phyloP scores from a whole-genome alignment of 2,329 filamentous ascomycete species.

The Chaetomium sp. region DNA sequence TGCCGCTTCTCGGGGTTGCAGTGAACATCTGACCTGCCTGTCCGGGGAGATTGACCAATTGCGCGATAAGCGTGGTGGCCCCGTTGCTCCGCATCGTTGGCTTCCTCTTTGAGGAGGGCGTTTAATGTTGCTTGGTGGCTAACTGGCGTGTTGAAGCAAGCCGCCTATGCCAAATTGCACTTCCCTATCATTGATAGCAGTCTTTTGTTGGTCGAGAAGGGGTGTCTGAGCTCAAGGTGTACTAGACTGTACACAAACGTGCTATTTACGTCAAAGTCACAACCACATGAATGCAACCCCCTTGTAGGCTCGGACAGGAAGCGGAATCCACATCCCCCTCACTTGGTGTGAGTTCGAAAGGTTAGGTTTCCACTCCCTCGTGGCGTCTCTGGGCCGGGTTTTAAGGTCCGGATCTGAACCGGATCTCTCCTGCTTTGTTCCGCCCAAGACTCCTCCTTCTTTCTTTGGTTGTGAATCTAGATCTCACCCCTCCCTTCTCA shows the following conservation, averaged over 20 bases:
- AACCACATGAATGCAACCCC: not conserved
- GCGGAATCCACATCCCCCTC: slow-evolving; percentile 7
- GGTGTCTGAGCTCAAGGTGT: not conserved
- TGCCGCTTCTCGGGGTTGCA: slow-evolving; percentile 1
- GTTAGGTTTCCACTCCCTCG: slow-evolving; percentile 14
- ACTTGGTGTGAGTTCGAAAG: not conserved
- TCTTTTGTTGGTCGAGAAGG: not conserved
- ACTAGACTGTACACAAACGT: not conserved
- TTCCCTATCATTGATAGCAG: not conserved
- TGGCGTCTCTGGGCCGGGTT: not conserved
- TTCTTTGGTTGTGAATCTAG: not conserved
- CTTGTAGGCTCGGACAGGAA: slow-evolving; percentile 1
- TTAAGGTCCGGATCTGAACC: not conserved
- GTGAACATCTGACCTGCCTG: slow-evolving; percentile 27
- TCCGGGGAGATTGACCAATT: slow-evolving; percentile 17
- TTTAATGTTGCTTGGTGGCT: not conserved
- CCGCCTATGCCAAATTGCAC: not conserved
- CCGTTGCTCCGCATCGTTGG: slow-evolving; percentile 12
- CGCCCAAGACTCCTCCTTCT: not conserved
- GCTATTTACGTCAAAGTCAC: not conserved
- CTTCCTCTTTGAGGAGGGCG: not conserved
- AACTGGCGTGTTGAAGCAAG: not conserved
- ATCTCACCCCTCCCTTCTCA: not conserved
- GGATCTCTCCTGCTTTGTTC: slow-evolving; percentile 18
- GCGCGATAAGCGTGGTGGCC: not conserved